These are phyloP conservation scores for Coemansia sp. DNA, from an alignment of 192 early-diverging fungal genomes.

Conservation along the genomic window DNA sequence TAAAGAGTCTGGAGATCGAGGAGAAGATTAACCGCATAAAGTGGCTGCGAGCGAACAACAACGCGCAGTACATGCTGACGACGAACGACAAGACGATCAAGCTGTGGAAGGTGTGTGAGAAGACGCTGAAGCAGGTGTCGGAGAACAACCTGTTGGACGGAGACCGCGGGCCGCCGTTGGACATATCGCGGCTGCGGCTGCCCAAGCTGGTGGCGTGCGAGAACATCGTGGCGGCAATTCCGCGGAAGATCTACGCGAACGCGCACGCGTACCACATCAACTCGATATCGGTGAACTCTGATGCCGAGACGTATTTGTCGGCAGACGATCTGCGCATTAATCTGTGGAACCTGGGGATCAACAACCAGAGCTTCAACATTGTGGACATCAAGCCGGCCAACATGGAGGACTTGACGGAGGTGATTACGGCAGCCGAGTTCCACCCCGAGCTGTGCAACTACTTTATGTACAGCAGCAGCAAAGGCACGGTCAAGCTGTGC, in stretches of 20 bases:
- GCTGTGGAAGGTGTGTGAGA: slow-evolving; percentile 99
- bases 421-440: slow-evolving; percentile 98
- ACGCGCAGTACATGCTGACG: slow-evolving; percentile 93
- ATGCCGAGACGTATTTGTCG: slow-evolving; percentile 96
- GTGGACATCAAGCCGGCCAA: slow-evolving; percentile 99
- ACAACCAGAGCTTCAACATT: slow-evolving; percentile 99
- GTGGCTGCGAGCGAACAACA: slow-evolving; percentile 96
- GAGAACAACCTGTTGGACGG: slow-evolving; percentile 88
- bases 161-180: slow-evolving; percentile 48
- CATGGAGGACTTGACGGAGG: slow-evolving; percentile 99
- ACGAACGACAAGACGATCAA: slow-evolving; percentile 99
- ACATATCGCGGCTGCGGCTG: slow-evolving; percentile 60
- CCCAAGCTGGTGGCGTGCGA: slow-evolving; percentile 93
- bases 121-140: slow-evolving; percentile 90
- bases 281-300: slow-evolving; percentile 98
- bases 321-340: slow-evolving; percentile 99
- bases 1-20: slow-evolving; percentile 99
- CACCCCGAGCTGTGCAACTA: slow-evolving; percentile 94
- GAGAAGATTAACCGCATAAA: slow-evolving; percentile 99
- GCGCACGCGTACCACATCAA: slow-evolving; percentile 99
- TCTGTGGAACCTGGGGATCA: slow-evolving; percentile 96
- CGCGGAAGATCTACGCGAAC: slow-evolving; percentile 93
- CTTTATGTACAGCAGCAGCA: slow-evolving; percentile 98
- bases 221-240: slow-evolving; percentile 93
- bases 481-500: slow-evolving; percentile 94